Evolutionary conservation across 306 rosid species (phyloP), one percentile per base, ranked within the genome.

Genomic region (Pueraria montana): DNA sequence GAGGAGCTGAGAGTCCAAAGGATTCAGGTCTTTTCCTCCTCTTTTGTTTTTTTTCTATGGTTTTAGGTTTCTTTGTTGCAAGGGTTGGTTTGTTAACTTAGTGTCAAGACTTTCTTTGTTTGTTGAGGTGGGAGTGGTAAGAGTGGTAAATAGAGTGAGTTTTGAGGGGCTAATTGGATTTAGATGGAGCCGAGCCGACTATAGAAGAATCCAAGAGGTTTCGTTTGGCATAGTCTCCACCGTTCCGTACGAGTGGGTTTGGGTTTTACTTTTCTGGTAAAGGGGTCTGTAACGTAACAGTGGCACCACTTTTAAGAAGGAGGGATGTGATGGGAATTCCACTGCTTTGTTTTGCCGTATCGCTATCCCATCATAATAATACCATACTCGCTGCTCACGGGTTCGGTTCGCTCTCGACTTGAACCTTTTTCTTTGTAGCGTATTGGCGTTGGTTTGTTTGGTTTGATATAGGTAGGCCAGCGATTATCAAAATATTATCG

Each of bases 191-290:
- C 66, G 36, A 49, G 74, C 61, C 67, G 79, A 81, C 73, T 81
- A 17, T 36, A 36, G 85, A 82, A 81, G 80, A 74, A 82, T 82
- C 76, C 50, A 49, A 82, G 80, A 40, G 80, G 79, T 72, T 82
- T 82, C 74, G 30, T 34, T 34, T 7, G 23, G 43, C 2, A 27
- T 1, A 1, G 43, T 26, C 42, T 26, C 63, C 77, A 49, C 59
- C 16, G 46, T 74, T 81, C 84, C 84, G 84, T 81, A 73, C 84
- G 52, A 81, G 40, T 56, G 79, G 8, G 8, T 32, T 52, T 36
- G 4, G 59, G 5, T 53, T 45, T 40, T 11, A 21, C 68, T 46
- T 80, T 72, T 32, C 18, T 23, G 43, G 80, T n/a, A 32, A 81
- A 59, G 68, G 40, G 63, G 3, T 80, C 48, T 80, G 69, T 55